These are phyloP conservation scores for Pleurotus eryngii DNA, from an alignment of 768 basidiomycete species.

Conservation along the genomic window DNA sequence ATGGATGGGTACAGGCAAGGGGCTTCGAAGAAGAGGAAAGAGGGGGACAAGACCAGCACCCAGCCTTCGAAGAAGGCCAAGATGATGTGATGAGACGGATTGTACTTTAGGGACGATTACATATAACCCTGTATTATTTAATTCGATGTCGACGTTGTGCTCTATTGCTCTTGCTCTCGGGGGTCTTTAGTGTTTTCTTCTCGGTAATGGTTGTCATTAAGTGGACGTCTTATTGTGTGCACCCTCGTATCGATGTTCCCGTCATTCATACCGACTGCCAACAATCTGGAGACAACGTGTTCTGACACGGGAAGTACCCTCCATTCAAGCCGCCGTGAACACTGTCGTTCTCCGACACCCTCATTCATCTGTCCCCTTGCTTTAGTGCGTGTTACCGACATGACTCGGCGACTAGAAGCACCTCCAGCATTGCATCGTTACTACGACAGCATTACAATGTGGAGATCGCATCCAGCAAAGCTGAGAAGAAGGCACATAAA, in stretches of 20 bases:
- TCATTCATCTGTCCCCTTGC: neutral
- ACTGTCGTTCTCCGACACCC: neutral
- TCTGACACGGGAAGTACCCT: too few species aligned
- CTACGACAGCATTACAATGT: neutral
- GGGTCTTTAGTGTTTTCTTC: too few species aligned
- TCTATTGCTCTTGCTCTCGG: too few species aligned
- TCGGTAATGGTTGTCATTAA: too few species aligned
- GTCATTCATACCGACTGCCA: neutral
- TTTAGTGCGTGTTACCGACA: too few species aligned
- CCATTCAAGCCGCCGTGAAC: too few species aligned
- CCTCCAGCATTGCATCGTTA: neutral
- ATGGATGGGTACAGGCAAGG: slow-evolving; percentile 45
- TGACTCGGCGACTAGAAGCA: neutral
- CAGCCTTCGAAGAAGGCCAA: slow-evolving; percentile 71
- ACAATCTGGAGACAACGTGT: neutral
- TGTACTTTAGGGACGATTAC: slow-evolving; percentile 15
- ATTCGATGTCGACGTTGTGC: too few species aligned
- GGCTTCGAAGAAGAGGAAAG: slow-evolving; percentile 69
- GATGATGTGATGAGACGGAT: slow-evolving; percentile 47
- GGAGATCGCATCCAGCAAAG: neutral
- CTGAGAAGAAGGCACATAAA: too few species aligned
- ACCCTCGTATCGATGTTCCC: neutral
- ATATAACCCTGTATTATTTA: slow-evolving; percentile 9
- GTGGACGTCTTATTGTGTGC: neutral
- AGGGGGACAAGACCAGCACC: slow-evolving; percentile 58